Base-by-base conservation (phyloP, 2,329 filamentous ascomycete genomes). In the Diplodia mutila region DNA sequence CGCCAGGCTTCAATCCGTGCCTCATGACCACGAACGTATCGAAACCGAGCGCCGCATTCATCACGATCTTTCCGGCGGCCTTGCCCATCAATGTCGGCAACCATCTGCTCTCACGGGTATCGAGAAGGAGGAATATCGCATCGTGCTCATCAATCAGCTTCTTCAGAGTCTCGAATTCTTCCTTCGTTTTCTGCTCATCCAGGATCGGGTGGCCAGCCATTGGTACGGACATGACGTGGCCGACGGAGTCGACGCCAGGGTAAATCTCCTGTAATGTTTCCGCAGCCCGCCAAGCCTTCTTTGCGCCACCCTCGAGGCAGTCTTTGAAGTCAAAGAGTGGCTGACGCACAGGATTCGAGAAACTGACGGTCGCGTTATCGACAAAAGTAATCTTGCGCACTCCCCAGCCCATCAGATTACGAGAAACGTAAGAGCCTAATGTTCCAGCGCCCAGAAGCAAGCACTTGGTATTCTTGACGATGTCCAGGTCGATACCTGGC, bases 21-120 rank as follows among this genome's bases (percentile, higher is more conserved):
- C 95, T 88, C 95, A 99, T 98, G 42, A 97, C 93, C 2, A 99
- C 93, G 74, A 92, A 99, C 0, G 93, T 95, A 79, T 99, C 95
- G 75, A 99, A 99, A 0, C 95, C 95, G 3, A 99, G 85, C 1
- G 95, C 95, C 8, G 94, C 93, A 78, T 98, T 99, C 86, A 99
- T 90, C 27, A 99, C 94, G 70, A 98, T 92, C 81, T 99, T 99
- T 39, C 91, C 91, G 2, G 90, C 87, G 3, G 94, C 90, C 79
- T 98, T 99, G 49, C 91, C 94, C 90, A 99, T 97, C 18, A 99
- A 88, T 0, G 94, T 98, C 1, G 95, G 95, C 49, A 99, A 83
- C 95, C 95, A 99, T 71, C 95, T 86, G 55, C 92, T 95, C 80
- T 99, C 95, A 70, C 95, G 85, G 11, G 93, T 97, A 74, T 98